Evolutionary conservation across 2,329 filamentous ascomycete species (phyloP), one percentile per base, ranked within the genome.

Genomic region (Exophiala calicioides): DNA sequence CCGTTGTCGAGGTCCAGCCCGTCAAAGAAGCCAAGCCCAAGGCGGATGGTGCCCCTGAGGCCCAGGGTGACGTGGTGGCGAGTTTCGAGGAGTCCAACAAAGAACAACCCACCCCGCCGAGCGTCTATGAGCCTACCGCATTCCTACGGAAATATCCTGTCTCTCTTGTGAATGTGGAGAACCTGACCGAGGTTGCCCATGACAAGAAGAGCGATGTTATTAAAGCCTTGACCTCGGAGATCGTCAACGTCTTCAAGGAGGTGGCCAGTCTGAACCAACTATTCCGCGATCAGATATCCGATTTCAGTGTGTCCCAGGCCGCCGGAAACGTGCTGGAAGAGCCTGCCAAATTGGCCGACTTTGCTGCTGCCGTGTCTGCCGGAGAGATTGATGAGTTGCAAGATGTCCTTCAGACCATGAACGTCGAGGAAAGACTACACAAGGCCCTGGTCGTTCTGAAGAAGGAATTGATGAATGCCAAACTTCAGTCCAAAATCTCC

Each of bases 191-290:
- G 61, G 86, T 95, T 62, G 85, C 90, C 0, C 88, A 88, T 65
- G 93, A 97, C 66, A 85, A 89, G 63, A 94, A 91, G 69, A 93
- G 86, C 62, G 85, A 85, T 13, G 84, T 93, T 24, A 90, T 97
- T 50, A 85, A 89, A 44, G 93, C 93, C 9, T 83, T 98, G 34
- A 93, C 91, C 38, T 95, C 91, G 62, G 94, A 98, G 71, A 97
- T 98, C 52, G 90, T 98, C 65, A 97, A 96, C 65, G 93, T 95
- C 1, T 97, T 96, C 76, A 97, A 96, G 71, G 90, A 97, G 66
- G 89, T 98, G 43, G 91, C 91, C 7, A 86, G 84, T 33, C 82
- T 96, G 69, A 98, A 97, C 71, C 89, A 87, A 50, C 77, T 98
- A 15, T 98, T 98, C 77, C 82, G 91, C 47, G 93, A 98, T 62